Evolutionary conservation across 2,329 filamentous ascomycete genomes (phyloP), one percentile per base, ranked within the genome.

Genomic region (Xylariaceae sp.): DNA sequence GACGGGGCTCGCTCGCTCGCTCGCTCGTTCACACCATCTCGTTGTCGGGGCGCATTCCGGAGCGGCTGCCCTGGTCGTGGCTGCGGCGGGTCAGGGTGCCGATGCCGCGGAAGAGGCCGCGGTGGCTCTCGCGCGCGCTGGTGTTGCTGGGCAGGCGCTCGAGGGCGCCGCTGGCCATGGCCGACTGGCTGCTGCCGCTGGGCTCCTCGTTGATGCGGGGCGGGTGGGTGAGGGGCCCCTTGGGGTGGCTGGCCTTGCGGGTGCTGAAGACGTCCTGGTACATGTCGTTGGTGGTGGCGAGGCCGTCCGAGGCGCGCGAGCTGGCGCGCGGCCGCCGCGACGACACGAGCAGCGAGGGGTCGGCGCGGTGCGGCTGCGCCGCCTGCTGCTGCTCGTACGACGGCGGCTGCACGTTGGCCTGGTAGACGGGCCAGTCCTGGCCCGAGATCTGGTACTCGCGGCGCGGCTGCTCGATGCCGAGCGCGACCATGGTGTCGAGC

Each of bases 381-480:
- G 38, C 37, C 22, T 34, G 35, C 21, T 37, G 15, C 12, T 50
- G 47, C 16, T 42, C 42, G 18, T 55, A 53, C 3, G 51, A 37
- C 0, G 58, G 59, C 1, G 56, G 57, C 17, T 53, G 43, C 9
- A 64, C 38, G 19, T 57, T 58, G n/a, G 55, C 42, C 42, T 61
- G 63, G 44, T 63, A 85, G 43, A 85, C 68, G 1, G 83, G 83
- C 54, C 77, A 77, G 30, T 76, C 75, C 37, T 74, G 64, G 47
- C 74, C 77, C 39, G 78, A 75, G 39, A 83, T 80, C 33, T 82
- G 79, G 59, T 73, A 75, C 50, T 81, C 78, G 65, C 80, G 77
- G 49, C 78, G 75, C 27, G 88, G 87, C 35, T 84, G 84, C 67
- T 94, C 83, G 55, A 94, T 92, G 37, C 86, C 86, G 32, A 90